Base-by-base conservation (phyloP, 2,329 filamentous ascomycete genomes). In the Epichloe sylvatica region DNA sequence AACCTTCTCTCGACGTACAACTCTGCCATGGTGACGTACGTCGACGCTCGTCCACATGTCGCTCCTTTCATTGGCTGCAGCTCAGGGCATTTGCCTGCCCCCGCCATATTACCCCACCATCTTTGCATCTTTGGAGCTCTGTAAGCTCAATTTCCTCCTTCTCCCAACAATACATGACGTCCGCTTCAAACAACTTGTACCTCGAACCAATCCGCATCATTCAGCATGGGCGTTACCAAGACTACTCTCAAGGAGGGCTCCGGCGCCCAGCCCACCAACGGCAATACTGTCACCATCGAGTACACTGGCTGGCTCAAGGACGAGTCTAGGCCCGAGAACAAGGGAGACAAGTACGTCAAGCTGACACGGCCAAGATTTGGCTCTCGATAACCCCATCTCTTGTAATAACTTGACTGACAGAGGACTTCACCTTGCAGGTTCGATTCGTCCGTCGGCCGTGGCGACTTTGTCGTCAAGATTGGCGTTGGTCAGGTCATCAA, bases 231-330 rank as follows among this genome's bases (percentile, higher is more conserved):
- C 66, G 86, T 95, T 61, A 76, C 72, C 52, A 94, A 88, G 74
- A 76, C 74, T 46, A 67, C 77, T 55, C 65, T 82, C 59, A 62
- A 69, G 36, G 67, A 76, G 54, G 90, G 91, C 61, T 75, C 76
- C 60, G 74, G 75, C 51, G 65, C 80, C 60, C 72, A 68, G 56
- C 86, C 91, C 51, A 63, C 69, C 56, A 60, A 63, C 15, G 84
- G 86, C 56, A 81, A 96, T 65, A 78, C 70, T 25, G 86, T 97
- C 62, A 79, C 77, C 62, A 94, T 97, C 63, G 80, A 92, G 70
- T 97, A 97, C 76, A 92, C 84, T 40, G 92, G 92, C 60, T 95
- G 74, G 70, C 76, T 97, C 55, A 85, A 84, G 69, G 83, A 94
- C 62, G 62, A 71, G 21, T 69, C 62, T 55, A 69, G 78, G 64